Evolutionary conservation across 169 alveolate species (phyloP).

Genomic region (Cytauxzoon felis): DNA sequence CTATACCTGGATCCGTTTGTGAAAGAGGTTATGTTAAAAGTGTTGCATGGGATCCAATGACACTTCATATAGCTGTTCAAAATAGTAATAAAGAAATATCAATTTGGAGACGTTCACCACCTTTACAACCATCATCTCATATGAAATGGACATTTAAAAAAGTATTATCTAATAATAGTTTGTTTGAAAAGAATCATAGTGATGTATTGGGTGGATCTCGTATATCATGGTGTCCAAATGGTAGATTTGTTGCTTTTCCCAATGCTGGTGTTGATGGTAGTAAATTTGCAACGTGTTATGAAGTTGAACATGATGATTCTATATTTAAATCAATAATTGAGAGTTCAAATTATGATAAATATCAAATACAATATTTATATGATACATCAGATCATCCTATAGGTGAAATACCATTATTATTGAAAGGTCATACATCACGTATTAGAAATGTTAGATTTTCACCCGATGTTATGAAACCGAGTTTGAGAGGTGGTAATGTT

Average conservation of each 20-base stretch:
- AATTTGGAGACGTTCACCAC: slow-evolving; percentile 60
- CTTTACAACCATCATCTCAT: slow-evolving; percentile 44
- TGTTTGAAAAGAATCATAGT: slow-evolving; percentile 30
- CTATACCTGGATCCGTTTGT: background rate
- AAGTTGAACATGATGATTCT: slow-evolving; percentile 34
- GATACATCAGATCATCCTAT: slow-evolving; percentile 43
- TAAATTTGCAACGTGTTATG: slow-evolving; percentile 47
- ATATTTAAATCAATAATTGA: background rate
- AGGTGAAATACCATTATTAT: slow-evolving; percentile 28
- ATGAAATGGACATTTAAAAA: slow-evolving; percentile 59
- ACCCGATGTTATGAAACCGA: slow-evolving; percentile 37
- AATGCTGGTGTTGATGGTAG: slow-evolving; percentile 11
- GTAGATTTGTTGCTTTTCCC: slow-evolving; percentile 59
- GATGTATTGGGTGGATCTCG: slow-evolving; percentile 63
- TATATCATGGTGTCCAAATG: slow-evolving; percentile 64
- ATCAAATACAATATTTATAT: slow-evolving; percentile 26
- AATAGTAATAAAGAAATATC: slow-evolving; percentile 40
- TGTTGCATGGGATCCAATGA: slow-evolving; percentile 68
- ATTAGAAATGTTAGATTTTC: slow-evolving; percentile 58
- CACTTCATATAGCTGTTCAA: slow-evolving; percentile 56
- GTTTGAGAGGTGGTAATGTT: slow-evolving; percentile 4
- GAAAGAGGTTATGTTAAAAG: slow-evolving; percentile 60
- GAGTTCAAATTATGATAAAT: background rate
- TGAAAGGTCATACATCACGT: slow-evolving; percentile 47
- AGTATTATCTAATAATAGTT: slow-evolving; percentile 7